Base-by-base conservation (phyloP, 768 basidiomycete species). In the Russula compacta region DNA sequence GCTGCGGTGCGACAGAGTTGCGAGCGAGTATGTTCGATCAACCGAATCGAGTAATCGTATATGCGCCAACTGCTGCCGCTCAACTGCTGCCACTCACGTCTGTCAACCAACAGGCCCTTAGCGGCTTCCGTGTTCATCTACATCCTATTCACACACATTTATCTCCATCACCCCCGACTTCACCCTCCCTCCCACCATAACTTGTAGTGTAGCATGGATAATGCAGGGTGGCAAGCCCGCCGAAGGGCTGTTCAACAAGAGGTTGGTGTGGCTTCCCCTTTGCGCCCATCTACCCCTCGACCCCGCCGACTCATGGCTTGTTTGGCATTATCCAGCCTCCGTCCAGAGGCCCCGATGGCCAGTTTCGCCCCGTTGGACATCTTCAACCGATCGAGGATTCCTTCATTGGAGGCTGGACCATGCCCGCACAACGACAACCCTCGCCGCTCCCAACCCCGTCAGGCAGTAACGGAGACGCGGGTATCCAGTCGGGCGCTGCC, bases 141-240 rank as follows among this genome's bases (percentile, higher is more conserved):
- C 19, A 19, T 19, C 47, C 12, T 29, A 5, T 32, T 11, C 53
- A 2, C 53, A 42, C 8, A 19, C 14, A 14, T 21, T 17, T 24
- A 33, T 15, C 15, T 11, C 43, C 7, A 43, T 43, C 11, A n/a
- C 17, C 19, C n/a, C 43, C 24, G 24, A 8, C 35, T 15, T 36
- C 17, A 21, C 12, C 24, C 11, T 21, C 35, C 6, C 8, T 29
- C 24, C 24, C 3, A 29, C 24, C 24, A 2, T 29, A 6, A 7
- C 12, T 38, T 12, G 11, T 33, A 48, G 50, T 46, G 10, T 55
- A 58, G 14, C 50, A 90, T 92, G 88, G 90, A 91, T 70, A 83
- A 80, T 60, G 75, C 83, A 56, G 91, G 90, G 59, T 92, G 89
- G 89, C 81, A 80, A 65, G 87, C 88, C 39, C 77, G 77, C 15